These are phyloP conservation scores for Pneumocystis sp. DNA, from an alignment of 1,139 yeast species.

Conservation along the genomic window DNA sequence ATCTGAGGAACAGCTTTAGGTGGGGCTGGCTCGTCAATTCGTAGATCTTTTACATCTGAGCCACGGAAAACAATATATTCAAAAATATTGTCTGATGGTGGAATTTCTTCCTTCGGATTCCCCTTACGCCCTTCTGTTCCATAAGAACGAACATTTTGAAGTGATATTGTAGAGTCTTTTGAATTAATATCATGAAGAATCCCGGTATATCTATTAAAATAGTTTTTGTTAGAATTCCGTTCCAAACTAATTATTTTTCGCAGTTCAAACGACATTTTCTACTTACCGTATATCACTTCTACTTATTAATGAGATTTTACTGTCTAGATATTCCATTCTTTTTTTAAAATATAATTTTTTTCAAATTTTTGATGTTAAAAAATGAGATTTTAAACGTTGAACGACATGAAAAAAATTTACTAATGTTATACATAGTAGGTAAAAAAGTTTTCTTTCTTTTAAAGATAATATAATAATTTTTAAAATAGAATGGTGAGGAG, in stretches of 20 bases:
- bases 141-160: conserved; percentile 64
- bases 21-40: conserved; percentile 51
- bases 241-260: neutral
- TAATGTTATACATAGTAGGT: neutral
- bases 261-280: neutral
- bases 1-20: conserved; percentile 19
- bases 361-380: neutral
- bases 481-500: neutral
- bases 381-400: neutral
- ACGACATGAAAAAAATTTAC: neutral
- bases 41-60: conserved; percentile 78
- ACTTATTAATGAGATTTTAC: neutral
- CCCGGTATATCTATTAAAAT: conserved; percentile 55
- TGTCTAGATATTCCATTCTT: neutral
- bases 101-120: conserved; percentile 57
- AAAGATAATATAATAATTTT: too few species aligned
- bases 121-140: conserved; percentile 89
- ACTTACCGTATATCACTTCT: neutral
- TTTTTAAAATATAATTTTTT: neutral
- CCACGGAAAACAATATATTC: conserved; percentile 82
- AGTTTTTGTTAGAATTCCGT: neutral
- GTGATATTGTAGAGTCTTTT: conserved; percentile 78
- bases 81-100: conserved; percentile 58
- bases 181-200: conserved; percentile 74
- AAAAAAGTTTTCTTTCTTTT: neutral